These are phyloP conservation scores for Calonectria hawksworthii DNA, from an alignment of 2,329 filamentous ascomycete genomes.

Conservation along the genomic window DNA sequence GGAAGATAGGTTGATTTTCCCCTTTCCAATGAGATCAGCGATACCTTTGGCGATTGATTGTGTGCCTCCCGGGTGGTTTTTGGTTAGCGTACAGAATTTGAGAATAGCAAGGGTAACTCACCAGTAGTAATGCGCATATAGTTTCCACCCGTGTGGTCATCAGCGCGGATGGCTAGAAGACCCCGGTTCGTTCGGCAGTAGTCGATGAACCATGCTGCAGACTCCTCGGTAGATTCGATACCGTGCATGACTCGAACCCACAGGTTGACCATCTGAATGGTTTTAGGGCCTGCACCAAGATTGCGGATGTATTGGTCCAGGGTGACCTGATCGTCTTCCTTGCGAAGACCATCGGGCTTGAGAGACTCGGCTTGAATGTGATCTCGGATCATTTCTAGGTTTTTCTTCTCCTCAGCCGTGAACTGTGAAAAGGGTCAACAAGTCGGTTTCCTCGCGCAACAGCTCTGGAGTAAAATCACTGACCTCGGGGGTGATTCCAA, in stretches of 20 bases:
- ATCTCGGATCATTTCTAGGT: slow-evolving; percentile 51
- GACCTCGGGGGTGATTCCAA: slow-evolving; percentile 42
- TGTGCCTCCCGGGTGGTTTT: slow-evolving; percentile 32
- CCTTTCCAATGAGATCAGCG: slow-evolving; percentile 44
- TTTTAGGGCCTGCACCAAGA: slow-evolving; percentile 49
- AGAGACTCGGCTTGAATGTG: slow-evolving; percentile 52
- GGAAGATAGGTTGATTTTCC: slow-evolving; percentile 29
- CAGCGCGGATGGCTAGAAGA: slow-evolving; percentile 51
- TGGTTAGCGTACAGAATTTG: not conserved
- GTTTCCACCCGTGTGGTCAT: slow-evolving; percentile 53
- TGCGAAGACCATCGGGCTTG: slow-evolving; percentile 33
- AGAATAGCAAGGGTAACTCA: not conserved
- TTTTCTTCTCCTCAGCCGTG: slow-evolving; percentile 48
- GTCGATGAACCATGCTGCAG: slow-evolving; percentile 54
- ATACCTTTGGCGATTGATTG: slow-evolving; percentile 45
- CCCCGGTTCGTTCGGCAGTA: slow-evolving; percentile 54
- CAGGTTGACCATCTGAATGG: slow-evolving; percentile 51
- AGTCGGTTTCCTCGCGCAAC: not conserved
- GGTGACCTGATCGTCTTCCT: slow-evolving; percentile 49
- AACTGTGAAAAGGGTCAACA: slow-evolving; percentile 39
- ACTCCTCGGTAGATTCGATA: slow-evolving; percentile 52
- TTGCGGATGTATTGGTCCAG: slow-evolving; percentile 53
- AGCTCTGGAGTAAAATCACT: not conserved
- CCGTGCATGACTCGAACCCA: slow-evolving; percentile 56
- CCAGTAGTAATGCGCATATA: slow-evolving; percentile 49